These are phyloP conservation scores for Penicillium sp. DNA, from an alignment of 2,329 filamentous ascomycete genomes.

Conservation along the genomic window DNA sequence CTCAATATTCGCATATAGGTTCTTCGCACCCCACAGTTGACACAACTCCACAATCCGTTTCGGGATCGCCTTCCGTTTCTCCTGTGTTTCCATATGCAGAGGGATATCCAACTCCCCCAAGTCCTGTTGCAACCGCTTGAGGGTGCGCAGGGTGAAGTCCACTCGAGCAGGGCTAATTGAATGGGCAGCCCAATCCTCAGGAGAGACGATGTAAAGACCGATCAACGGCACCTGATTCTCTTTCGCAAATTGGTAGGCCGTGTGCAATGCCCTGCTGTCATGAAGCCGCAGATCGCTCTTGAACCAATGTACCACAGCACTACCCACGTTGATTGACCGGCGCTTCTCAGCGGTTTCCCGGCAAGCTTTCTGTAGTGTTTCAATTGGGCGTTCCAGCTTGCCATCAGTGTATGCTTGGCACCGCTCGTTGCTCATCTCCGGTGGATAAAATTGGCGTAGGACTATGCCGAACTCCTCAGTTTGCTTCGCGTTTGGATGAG, in stretches of 20 bases:
- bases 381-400: slow-evolving; percentile 70
- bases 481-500: slow-evolving; percentile 40
- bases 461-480: slow-evolving; percentile 61
- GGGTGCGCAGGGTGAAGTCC: slow-evolving; percentile 75
- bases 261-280: slow-evolving; percentile 71
- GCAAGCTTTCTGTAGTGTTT: slow-evolving; percentile 63
- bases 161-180: slow-evolving; percentile 69
- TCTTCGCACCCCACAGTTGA: slow-evolving; percentile 69
- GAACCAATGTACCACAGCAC: slow-evolving; percentile 84
- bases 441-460: slow-evolving; percentile 74
- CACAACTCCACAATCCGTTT: slow-evolving; percentile 64
- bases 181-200: slow-evolving; percentile 82
- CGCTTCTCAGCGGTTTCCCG: slow-evolving; percentile 59
- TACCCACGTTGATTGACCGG: slow-evolving; percentile 53
- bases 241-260: slow-evolving; percentile 67
- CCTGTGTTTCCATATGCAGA: slow-evolving; percentile 70
- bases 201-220: slow-evolving; percentile 75
- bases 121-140: slow-evolving; percentile 65
- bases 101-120: slow-evolving; percentile 73
- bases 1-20: slow-evolving; percentile 80
- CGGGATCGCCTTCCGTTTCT: slow-evolving; percentile 63
- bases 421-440: slow-evolving; percentile 79
- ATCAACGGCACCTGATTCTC: slow-evolving; percentile 70
- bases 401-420: slow-evolving; percentile 72
- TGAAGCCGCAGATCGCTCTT: slow-evolving; percentile 72